phyloP scores from a whole-genome alignment of 176 grass and related monocot genomes.

The Aegilops tauschii region DNA sequence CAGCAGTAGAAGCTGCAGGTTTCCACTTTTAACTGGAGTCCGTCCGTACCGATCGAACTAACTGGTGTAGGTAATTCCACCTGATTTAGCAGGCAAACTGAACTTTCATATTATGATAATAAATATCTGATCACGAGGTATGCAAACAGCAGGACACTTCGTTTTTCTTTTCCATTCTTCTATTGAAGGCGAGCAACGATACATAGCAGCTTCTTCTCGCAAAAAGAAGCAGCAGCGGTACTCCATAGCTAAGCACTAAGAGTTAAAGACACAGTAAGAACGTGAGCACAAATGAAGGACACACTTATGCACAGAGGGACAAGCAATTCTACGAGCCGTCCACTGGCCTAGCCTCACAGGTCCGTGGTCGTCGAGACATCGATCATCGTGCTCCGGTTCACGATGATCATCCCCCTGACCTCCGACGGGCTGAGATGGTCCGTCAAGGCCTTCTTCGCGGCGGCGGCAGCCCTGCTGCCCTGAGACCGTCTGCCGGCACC shows the following conservation, averaged over 20 bases:
- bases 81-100: background rate
- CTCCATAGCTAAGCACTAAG: background rate
- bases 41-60: background rate
- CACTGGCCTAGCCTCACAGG: constrained; percentile 16
- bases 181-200: background rate
- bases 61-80: background rate
- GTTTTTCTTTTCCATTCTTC: background rate
- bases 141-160: constrained; percentile 15
- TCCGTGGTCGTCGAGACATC: constrained; percentile 55
- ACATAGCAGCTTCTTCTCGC: background rate
- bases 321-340: background rate
- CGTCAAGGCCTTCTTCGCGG: constrained; percentile 58
- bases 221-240: background rate
- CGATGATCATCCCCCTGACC: constrained; percentile 39
- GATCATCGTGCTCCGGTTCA: constrained; percentile 40
- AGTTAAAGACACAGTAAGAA: constrained; percentile 18
- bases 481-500: constrained; percentile 41
- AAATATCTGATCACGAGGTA: background rate
- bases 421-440: constrained; percentile 48
- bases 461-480: constrained; percentile 37
- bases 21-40: background rate
- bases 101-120: background rate
- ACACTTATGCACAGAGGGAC: constrained; percentile 34
- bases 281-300: background rate
- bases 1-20: background rate